phyloP scores from a whole-genome alignment of 2,329 filamentous ascomycete species.

The Alternaria conjuncta region DNA sequence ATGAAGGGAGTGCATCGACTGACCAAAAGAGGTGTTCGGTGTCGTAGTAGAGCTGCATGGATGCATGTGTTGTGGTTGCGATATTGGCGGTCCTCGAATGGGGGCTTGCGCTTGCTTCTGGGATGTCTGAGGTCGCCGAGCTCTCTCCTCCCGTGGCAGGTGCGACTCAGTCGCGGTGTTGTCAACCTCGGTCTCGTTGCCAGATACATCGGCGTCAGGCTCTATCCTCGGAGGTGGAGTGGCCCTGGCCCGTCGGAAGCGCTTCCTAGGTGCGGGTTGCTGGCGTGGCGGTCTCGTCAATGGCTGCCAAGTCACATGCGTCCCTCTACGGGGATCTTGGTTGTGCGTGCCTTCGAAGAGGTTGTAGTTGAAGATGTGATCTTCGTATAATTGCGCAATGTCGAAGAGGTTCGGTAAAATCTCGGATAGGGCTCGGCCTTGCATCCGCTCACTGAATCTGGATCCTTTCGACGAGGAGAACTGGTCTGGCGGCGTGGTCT shows the following conservation, averaged over 20 bases:
- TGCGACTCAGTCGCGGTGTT: slow-evolving; percentile 11
- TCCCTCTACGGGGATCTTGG: slow-evolving; percentile 27
- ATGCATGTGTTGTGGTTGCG: not conserved
- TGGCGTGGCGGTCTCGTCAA: slow-evolving; percentile 26
- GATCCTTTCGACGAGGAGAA: slow-evolving; percentile 37
- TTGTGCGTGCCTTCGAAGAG: slow-evolving; percentile 32
- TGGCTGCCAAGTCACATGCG: slow-evolving; percentile 30
- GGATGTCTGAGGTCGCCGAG: not conserved
- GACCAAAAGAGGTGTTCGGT: slow-evolving; percentile 13
- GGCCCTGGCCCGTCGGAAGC: slow-evolving; percentile 10
- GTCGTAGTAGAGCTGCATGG: not conserved
- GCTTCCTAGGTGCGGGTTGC: slow-evolving; percentile 12
- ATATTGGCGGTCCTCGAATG: not conserved
- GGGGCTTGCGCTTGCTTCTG: not conserved
- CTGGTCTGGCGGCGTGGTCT: slow-evolving; percentile 26
- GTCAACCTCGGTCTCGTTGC: slow-evolving; percentile 32
- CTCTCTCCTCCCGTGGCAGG: not conserved
- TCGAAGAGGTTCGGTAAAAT: slow-evolving; percentile 41
- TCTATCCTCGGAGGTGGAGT: not conserved
- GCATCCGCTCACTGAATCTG: slow-evolving; percentile 34
- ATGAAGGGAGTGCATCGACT: slow-evolving; percentile 8
- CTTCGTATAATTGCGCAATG: slow-evolving; percentile 36
- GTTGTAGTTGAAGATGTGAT: slow-evolving; percentile 32
- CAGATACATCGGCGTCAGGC: slow-evolving; percentile 11
- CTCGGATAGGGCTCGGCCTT: slow-evolving; percentile 28